phyloP scores from a whole-genome alignment of 306 rosid species.

The Glycine soja region DNA sequence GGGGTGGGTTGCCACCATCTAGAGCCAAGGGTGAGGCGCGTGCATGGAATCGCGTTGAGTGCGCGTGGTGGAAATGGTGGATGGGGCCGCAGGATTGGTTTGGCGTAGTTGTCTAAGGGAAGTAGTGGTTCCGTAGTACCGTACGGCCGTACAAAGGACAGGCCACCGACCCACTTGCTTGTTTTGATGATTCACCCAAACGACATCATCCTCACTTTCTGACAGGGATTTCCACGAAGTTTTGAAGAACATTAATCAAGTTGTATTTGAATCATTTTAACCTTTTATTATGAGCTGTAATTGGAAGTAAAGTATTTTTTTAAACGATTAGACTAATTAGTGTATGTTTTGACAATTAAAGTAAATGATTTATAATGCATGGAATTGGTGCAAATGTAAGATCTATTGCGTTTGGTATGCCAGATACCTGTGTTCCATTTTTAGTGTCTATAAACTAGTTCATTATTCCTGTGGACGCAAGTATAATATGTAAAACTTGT shows the following conservation, averaged over 20 bases:
- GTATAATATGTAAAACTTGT: no score
- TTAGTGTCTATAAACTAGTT: no score
- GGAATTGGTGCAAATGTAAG: no score
- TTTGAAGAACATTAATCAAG: neutral
- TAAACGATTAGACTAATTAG: no score
- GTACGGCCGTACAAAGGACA: constrained; percentile 62
- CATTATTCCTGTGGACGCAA: no score
- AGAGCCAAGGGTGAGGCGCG: constrained; percentile 23
- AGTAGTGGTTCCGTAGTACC: constrained; percentile 34
- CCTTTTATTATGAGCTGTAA: neutral
- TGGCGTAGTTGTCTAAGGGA: constrained; percentile 35
- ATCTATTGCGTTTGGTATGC: no score
- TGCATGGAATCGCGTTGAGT: accelerated
- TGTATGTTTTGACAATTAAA: no score
- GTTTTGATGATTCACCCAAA: constrained; percentile 42
- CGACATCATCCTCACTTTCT: constrained; percentile 41
- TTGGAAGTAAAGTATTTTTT: neutral
- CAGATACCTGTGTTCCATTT: neutral
- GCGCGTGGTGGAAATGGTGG: neutral
- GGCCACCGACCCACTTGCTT: constrained; percentile 50
- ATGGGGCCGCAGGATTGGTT: constrained; percentile 15
- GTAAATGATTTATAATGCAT: no score
- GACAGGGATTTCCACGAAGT: constrained; percentile 48
- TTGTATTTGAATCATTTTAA: neutral
- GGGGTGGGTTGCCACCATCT: neutral